Percentiles rank a stretch among this genome's conserved stretches.
Conservation (phyloP, 2,329 filamentous ascomycete genomes). For the Cryoendolithus antarcticus region DNA sequence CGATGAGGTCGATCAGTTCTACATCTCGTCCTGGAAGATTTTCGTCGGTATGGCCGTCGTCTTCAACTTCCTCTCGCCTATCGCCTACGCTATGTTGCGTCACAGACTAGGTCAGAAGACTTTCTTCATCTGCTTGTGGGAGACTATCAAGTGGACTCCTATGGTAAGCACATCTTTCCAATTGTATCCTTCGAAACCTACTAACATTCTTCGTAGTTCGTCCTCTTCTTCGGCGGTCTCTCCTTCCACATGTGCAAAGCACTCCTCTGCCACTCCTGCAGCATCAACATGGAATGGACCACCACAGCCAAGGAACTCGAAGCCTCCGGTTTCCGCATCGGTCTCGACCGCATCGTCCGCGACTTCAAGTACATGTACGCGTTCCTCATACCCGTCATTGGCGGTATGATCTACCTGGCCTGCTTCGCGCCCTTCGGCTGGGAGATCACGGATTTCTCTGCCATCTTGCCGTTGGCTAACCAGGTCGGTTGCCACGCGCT, state of each 20-base stretch:
- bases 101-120: conserved; percentile 47
- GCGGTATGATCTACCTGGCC: conserved; percentile 14
- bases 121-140: conserved; percentile 37
- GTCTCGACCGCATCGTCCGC: conserved; percentile 11
- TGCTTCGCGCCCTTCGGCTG: conserved; percentile 11
- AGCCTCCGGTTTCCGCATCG: conserved; percentile 21
- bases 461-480: conserved; percentile 13
- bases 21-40: conserved; percentile 54
- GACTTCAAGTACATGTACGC: conserved; percentile 15
- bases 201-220: conserved; percentile 30
- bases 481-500: conserved; percentile 12
- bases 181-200: neutral
- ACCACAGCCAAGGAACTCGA: conserved; percentile 74
- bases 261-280: conserved; percentile 69
- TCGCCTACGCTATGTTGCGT: conserved; percentile 49
- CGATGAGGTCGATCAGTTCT: conserved; percentile 53
- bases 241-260: conserved; percentile 72
- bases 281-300: conserved; percentile 77
- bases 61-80: conserved; percentile 50
- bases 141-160: conserved; percentile 52
- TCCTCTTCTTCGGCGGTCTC: conserved; percentile 72
- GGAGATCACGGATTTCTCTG: conserved; percentile 11
- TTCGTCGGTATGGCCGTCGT: conserved; percentile 52
- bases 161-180: conserved; percentile 22
- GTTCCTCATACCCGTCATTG: conserved; percentile 9